Evolutionary conservation across 192 early-diverging fungal species (phyloP).

Genomic region (Coemansia umbellata): DNA sequence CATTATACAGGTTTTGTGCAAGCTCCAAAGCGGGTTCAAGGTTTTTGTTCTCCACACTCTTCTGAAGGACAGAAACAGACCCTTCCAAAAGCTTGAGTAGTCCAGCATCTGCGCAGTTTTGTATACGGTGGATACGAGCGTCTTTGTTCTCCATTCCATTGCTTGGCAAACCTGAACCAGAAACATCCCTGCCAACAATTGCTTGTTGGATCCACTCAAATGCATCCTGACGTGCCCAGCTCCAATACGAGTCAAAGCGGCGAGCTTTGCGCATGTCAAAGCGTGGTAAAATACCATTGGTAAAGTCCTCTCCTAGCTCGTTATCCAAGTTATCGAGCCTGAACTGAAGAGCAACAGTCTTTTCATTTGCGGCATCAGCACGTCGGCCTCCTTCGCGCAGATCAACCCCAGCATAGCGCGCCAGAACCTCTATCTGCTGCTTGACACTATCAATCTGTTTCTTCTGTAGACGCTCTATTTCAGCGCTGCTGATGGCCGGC

Average conservation of each 20-base stretch:
- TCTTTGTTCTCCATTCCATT: constrained; percentile 70
- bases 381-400: constrained; percentile 63
- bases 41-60: constrained; percentile 55
- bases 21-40: constrained; percentile 53
- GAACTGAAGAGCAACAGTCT: constrained; percentile 58
- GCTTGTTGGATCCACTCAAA: constrained; percentile 70
- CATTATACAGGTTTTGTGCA: constrained; percentile 65
- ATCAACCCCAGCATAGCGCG: constrained; percentile 77
- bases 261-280: constrained; percentile 83
- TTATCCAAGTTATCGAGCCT: constrained; percentile 71
- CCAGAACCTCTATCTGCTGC: constrained; percentile 80
- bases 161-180: no score
- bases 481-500: constrained; percentile 85
- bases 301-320: constrained; percentile 80
- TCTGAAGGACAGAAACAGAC: constrained; percentile 61
- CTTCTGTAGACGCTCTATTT: constrained; percentile 74
- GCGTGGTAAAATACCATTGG: constrained; percentile 73
- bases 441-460: constrained; percentile 67
- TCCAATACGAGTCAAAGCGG: constrained; percentile 93
- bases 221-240: constrained; percentile 68
- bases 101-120: constrained; percentile 73
- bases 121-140: constrained; percentile 46
- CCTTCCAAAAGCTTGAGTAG: constrained; percentile 79
- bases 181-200: constrained; percentile 72
- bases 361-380: constrained; percentile 60